phyloP scores from a whole-genome alignment of 2,329 filamentous ascomycete species.

The Colletotrichum sp. region DNA sequence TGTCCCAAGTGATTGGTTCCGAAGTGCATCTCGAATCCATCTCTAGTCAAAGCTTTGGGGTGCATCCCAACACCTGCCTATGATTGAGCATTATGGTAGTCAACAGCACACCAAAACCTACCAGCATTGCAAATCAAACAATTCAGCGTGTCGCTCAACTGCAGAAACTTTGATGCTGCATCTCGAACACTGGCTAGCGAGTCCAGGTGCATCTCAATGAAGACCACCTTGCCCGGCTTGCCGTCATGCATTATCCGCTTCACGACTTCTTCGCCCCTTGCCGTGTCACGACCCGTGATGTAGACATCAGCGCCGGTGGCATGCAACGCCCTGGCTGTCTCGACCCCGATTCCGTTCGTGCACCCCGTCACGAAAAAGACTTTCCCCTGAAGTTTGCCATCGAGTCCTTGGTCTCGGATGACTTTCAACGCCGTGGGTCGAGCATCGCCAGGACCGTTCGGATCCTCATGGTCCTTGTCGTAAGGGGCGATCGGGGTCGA shows the following conservation, averaged over 20 bases:
- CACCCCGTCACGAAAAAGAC: constrained; percentile 46
- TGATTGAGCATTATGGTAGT: not conserved
- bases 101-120: not conserved
- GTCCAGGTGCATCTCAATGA: constrained; percentile 35
- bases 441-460: constrained; percentile 9
- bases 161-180: constrained; percentile 21
- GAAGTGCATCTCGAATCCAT: constrained; percentile 56
- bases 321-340: constrained; percentile 45
- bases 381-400: constrained; percentile 27
- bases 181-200: constrained; percentile 34
- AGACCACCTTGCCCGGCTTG: constrained; percentile 28
- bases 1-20: constrained; percentile 56
- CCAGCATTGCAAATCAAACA: constrained; percentile 48
- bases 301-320: constrained; percentile 48
- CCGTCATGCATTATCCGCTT: not conserved
- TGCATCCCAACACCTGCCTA: constrained; percentile 37
- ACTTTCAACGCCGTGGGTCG: constrained; percentile 20
- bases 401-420: not conserved
- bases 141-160: constrained; percentile 22
- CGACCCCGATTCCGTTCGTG: constrained; percentile 44
- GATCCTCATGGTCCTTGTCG: not conserved
- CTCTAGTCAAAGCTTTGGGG: constrained; percentile 37
- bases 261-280: constrained; percentile 30
- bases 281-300: constrained; percentile 42
- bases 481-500: not conserved